Evolutionary conservation across 805 yeast genomes (phyloP), one percentile per base, ranked within the genome.

Genomic region (Metschnikowia noctiluminum): DNA sequence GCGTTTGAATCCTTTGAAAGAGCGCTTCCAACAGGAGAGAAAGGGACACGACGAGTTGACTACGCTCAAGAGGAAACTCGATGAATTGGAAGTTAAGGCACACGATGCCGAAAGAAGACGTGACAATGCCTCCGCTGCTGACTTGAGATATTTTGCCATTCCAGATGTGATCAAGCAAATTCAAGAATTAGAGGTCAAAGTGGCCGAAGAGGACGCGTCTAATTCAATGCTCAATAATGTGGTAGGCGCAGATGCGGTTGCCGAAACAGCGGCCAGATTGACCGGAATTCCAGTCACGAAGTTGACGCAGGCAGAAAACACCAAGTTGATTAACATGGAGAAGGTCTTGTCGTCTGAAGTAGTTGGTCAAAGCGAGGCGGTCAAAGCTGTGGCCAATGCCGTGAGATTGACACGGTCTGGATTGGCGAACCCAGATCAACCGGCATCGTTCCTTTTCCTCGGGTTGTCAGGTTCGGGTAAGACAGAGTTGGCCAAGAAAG

Each of bases 381-480:
- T 94, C 51, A 89, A 86, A 66, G 96, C 97, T 1, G 99, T 94
- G 38, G 81, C 98, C 9, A 92, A 94, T 66, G 96, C 98, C 6
- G 88, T 94, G 47, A 82, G 99, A 69, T 78, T 94, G 60, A 82
- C 89, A 14, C 82, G 99, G 66, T 91, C 98, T 10, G 99, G 99
- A 16, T 78, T 94, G 55, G 87, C 97, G 26, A 94, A 94, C 67
- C 99, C 99, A 46, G 81, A 90, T 68, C 96, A 95, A 57, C 99
- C 99, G 6, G 89, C 98, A 0, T 88, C 96, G 12, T 94, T 94
- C 79, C 64, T 94, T 63, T 94, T 94, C 79, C 74, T 95, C 53
- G 99, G 99, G 51, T 79, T 92, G 51, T 88, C 96, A 2, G 99
- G 99, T 60, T 89, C 97, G 7, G 99, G 99, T 80, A 94, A 94